Percentiles rank a stretch among this genome's conserved stretches.
Evolutionary conservation across 768 basidiomycete genomes (phyloP).

Genomic region (Boletus vinaceobasis): DNA sequence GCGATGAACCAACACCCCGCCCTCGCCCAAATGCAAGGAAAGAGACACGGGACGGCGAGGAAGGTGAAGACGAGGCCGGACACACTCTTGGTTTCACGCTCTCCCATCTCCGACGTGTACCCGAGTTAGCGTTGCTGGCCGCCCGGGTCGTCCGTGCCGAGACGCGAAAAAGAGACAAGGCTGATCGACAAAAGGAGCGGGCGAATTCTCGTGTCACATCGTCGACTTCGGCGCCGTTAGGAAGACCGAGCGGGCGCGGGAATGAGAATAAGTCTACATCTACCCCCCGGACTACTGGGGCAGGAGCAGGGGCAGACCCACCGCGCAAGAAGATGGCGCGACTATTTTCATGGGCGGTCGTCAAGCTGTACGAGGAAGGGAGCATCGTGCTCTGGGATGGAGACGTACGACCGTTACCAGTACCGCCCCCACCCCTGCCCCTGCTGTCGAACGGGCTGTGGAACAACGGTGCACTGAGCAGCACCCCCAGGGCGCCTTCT

Average conservation of each 20-base stretch:
- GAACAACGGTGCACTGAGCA: slow-evolving; percentile 35
- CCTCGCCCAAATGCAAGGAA: not conserved
- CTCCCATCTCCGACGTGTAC: slow-evolving; percentile 74
- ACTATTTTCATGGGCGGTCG: slow-evolving; percentile 63
- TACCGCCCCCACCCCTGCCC: slow-evolving; percentile 4
- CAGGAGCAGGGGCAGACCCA: slow-evolving; percentile 11
- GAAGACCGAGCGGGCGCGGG: not conserved
- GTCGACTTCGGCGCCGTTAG: not conserved
- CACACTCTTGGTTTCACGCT: slow-evolving; percentile 55
- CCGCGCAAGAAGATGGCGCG: slow-evolving; percentile 54
- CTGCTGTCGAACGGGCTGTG: slow-evolving; percentile 40
- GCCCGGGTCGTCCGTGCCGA: slow-evolving; percentile 63
- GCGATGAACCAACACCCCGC: slow-evolving; percentile 13
- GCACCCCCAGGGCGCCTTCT: slow-evolving; percentile 23
- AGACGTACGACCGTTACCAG: slow-evolving; percentile 40
- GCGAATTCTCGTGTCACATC: not conserved
- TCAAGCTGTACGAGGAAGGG: slow-evolving; percentile 67
- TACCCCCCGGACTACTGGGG: not conserved
- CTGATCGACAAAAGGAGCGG: slow-evolving; percentile 39
- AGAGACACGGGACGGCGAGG: not conserved
- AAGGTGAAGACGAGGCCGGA: not conserved
- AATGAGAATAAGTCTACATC: not conserved
- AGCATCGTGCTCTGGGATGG: slow-evolving; percentile 73
- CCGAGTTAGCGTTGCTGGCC: slow-evolving; percentile 65
- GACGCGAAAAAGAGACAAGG: slow-evolving; percentile 48